These are phyloP conservation scores for Larix kaempferi DNA, from an alignment of 75 land plant genomes.

Conservation along the genomic window DNA sequence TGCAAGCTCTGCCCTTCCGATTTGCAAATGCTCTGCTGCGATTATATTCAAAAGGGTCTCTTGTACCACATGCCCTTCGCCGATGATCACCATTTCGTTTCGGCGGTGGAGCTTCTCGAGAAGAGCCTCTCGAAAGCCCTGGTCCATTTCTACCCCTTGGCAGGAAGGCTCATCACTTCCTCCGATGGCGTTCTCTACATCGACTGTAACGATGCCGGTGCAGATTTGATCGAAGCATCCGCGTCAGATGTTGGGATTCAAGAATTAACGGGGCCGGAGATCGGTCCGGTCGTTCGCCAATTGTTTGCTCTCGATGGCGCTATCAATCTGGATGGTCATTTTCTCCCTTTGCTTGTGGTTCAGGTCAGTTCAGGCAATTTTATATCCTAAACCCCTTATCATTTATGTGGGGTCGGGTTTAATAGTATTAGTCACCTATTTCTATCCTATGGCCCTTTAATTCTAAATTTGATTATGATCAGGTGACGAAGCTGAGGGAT, in stretches of 20 bases:
- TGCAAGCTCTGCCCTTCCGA: conserved; percentile 7
- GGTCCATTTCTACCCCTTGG: conserved; percentile 23
- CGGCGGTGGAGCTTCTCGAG: conserved; percentile 12
- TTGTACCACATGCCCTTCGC: conserved; percentile 22
- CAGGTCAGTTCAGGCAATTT: not conserved
- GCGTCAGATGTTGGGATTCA: conserved; percentile 3
- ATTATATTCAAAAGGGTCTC: conserved; percentile 48
- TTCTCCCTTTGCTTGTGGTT: conserved; percentile 14
- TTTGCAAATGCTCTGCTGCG: conserved; percentile 27
- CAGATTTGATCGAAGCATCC: conserved; percentile 25
- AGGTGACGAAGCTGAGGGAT: conserved; percentile 49
- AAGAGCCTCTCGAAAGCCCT: conserved; percentile 24
- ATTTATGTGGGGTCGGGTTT: too few species aligned
- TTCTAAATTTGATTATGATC: not conserved
- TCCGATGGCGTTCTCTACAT: conserved; percentile 15
- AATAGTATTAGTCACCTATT: not conserved
- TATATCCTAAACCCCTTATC: not conserved
- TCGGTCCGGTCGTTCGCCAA: not conserved
- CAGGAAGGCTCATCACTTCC: conserved; percentile 26
- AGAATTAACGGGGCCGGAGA: not conserved
- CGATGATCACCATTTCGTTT: not conserved
- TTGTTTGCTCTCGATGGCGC: conserved; percentile 12
- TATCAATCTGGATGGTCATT: conserved; percentile 11
- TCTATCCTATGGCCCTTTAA: too few species aligned
- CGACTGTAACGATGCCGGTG: conserved; percentile 44